Base-by-base conservation (phyloP, 1,139 yeast genomes). In the Saccharomyces pastorianus region DNA sequence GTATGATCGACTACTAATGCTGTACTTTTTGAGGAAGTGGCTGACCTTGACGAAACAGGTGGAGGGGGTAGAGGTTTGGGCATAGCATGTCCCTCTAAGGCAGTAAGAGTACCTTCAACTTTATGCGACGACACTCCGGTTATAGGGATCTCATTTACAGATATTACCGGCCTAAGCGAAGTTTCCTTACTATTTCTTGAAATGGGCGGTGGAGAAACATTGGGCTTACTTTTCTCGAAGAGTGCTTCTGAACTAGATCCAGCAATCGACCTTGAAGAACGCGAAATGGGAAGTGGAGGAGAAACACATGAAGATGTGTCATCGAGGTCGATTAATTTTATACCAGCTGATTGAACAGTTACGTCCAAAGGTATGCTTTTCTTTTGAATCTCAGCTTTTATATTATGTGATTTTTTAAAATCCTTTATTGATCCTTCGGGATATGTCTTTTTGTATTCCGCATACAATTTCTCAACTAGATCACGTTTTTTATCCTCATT, bases 401-500 rank as follows among this genome's bases (percentile, higher is more conserved):
- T 4, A 20, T 17, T 0, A 17, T 4, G 13, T 2, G 6, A 6
- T 17, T 38, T 5, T 3, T 38, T 6, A 38, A 4, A 20, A 6
- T 8, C 25, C 25, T 17, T 38, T 4, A 20, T 1, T 17, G 56
- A 46, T 42, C 55, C 59, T 34, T 63, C 64, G 14, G 64, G 64
- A 53, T 64, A 60, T 6, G 59, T 54, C 8, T 52, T 56, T 55
- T 73, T 81, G 65, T 77, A 84, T 42, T 72, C 75, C 47, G 77
- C 76, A 61, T 83, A 81, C 50, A 85, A 67, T 51, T 79, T 76
- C 53, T 76, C 75, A 25, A 81, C 73, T 53, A 85, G 70, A 32
- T 73, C 72, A 52, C 74, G 73, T 65, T 82, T 84, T 47, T 74
- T 70, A 2, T 68, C 71, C 51, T 83, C 83, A 67, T 89, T 84